phyloP scores from a whole-genome alignment of 805 yeast species.

The Wickerhamiella kazuoi region DNA sequence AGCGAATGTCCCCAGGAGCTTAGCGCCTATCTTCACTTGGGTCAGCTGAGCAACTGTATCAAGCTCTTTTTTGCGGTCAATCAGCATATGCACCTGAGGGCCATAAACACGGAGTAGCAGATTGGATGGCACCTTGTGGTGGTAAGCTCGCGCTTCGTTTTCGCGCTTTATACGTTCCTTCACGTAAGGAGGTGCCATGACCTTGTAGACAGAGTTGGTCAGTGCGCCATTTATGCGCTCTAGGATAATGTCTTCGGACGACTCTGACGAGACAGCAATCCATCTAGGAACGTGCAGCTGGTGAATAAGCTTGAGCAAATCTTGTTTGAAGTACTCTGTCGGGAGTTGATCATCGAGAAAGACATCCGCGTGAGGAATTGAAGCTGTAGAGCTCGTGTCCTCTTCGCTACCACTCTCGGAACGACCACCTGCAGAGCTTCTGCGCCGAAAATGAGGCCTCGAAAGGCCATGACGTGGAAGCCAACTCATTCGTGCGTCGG shows the following conservation, averaged over 20 bases:
- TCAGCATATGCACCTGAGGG: slow-evolving; percentile 64
- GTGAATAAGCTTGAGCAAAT: slow-evolving; percentile 47
- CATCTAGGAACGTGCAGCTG: slow-evolving; percentile 59
- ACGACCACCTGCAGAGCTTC: slow-evolving; percentile 2
- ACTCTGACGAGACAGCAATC: slow-evolving; percentile 35
- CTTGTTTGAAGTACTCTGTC: slow-evolving; percentile 67
- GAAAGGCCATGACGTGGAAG: slow-evolving; percentile 1
- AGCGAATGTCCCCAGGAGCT: slow-evolving; percentile 67
- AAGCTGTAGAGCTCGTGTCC: slow-evolving; percentile 1
- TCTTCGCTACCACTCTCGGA: slow-evolving; percentile 4
- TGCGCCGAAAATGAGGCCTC: slow-evolving; percentile 3
- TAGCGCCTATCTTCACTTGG: slow-evolving; percentile 68
- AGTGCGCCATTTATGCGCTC: slow-evolving; percentile 77
- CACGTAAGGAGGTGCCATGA: slow-evolving; percentile 35
- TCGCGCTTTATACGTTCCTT: slow-evolving; percentile 22
- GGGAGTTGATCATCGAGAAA: slow-evolving; percentile 64
- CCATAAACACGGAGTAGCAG: slow-evolving; percentile 75
- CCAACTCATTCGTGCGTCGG: not conserved
- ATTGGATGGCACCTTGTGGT: slow-evolving; percentile 31
- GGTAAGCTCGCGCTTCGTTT: slow-evolving; percentile 15
- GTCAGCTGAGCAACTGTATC: slow-evolving; percentile 56
- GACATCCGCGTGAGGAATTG: slow-evolving; percentile 29
- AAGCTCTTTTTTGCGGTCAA: slow-evolving; percentile 73
- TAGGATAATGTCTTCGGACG: slow-evolving; percentile 31
- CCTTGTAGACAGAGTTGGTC: slow-evolving; percentile 73